These are phyloP conservation scores for Colletotrichum melonis DNA, from an alignment of 2,329 filamentous ascomycete genomes.

Conservation along the genomic window DNA sequence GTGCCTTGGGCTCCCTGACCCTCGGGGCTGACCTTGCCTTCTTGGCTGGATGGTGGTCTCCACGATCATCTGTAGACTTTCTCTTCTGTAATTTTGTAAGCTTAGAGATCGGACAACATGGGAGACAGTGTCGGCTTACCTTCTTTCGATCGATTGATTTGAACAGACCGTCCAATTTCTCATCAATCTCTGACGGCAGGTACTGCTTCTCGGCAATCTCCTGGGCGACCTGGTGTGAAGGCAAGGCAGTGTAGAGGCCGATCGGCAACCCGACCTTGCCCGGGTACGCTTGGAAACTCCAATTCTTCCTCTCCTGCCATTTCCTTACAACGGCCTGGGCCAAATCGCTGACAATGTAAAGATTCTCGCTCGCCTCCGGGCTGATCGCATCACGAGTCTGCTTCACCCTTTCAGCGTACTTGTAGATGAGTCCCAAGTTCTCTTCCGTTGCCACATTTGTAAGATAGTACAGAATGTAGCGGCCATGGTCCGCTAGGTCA, in stretches of 20 bases:
- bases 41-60: constrained; percentile 57
- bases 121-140: constrained; percentile 49
- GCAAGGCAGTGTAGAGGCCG: constrained; percentile 80
- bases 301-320: constrained; percentile 88
- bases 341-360: constrained; percentile 91
- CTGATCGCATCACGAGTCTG: constrained; percentile 85
- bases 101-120: background rate
- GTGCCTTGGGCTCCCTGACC: constrained; percentile 38
- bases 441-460: constrained; percentile 84
- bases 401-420: constrained; percentile 93
- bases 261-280: constrained; percentile 84
- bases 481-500: constrained; percentile 83
- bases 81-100: constrained; percentile 62
- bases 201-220: constrained; percentile 89
- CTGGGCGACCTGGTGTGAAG: constrained; percentile 82
- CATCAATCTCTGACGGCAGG: constrained; percentile 80
- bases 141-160: constrained; percentile 79
- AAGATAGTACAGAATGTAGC: constrained; percentile 92
- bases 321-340: constrained; percentile 84
- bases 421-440: constrained; percentile 89
- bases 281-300: constrained; percentile 86
- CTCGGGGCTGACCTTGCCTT: constrained; percentile 51
- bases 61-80: constrained; percentile 63
- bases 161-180: constrained; percentile 77
- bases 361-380: constrained; percentile 73